Evolutionary conservation across 225 moss, liverwort and hornwort species (phyloP).

Genomic region (Polytrichum formosum): DNA sequence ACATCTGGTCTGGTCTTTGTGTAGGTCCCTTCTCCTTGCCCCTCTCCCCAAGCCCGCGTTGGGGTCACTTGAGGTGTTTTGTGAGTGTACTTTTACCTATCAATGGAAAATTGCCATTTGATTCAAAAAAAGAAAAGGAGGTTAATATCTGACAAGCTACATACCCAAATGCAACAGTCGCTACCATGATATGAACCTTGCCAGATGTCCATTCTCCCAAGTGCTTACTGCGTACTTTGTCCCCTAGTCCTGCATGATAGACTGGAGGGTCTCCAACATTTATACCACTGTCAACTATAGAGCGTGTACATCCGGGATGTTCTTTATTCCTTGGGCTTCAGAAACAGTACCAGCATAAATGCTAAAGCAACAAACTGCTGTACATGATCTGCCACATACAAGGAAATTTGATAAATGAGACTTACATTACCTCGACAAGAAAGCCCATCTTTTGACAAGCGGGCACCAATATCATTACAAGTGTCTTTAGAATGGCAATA

Average conservation of each 20-base stretch:
- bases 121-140: too few species aligned
- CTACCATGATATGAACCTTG: conserved; percentile 64
- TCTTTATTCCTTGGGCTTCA: too few species aligned
- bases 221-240: conserved; percentile 46
- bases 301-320: too few species aligned
- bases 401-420: conserved; percentile 7
- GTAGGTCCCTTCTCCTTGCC: too few species aligned
- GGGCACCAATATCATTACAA: conserved; percentile 66
- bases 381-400: not conserved
- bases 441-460: conserved; percentile 52
- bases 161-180: conserved; percentile 71
- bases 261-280: conserved; percentile 25
- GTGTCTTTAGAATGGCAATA: conserved; percentile 68
- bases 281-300: not conserved
- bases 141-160: conserved; percentile 6
- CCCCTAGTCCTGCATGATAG: conserved; percentile 63
- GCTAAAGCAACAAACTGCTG: not conserved
- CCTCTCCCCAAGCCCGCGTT: too few species aligned
- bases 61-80: too few species aligned
- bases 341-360: too few species aligned
- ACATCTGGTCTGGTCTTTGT: too few species aligned
- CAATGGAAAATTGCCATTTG: too few species aligned
- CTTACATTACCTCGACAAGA: conserved; percentile 46
- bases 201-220: conserved; percentile 63
- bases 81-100: too few species aligned